A percentile compares a stretch with the other conserved stretches of the same genome.
Evolutionary conservation across 257 asterid species (phyloP).

Genomic region (Solanum chiquidenum): DNA sequence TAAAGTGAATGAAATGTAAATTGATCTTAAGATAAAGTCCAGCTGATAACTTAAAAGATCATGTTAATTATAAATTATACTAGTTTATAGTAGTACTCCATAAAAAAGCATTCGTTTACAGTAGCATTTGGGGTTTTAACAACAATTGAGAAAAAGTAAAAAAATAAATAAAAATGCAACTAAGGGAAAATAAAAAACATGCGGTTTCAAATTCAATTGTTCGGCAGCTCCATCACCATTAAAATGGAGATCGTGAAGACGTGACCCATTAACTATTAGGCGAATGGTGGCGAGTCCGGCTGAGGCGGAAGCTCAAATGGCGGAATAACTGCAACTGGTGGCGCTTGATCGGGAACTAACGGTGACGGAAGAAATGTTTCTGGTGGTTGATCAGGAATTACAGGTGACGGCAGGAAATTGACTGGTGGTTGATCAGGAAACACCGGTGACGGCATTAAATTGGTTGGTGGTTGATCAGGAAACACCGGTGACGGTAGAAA

Average conservation of each 20-base stretch:
- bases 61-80: not conserved
- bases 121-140: not conserved
- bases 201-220: not conserved
- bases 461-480: not conserved
- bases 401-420: not conserved
- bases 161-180: too few relatives aligned
- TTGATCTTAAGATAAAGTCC: not conserved
- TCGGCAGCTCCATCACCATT: not conserved
- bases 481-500: not conserved
- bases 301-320: conserved; percentile 3
- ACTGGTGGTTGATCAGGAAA: not conserved
- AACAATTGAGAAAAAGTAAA: not conserved
- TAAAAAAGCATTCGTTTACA: not conserved
- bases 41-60: not conserved
- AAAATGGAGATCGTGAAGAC: too few relatives aligned
- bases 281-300: conserved; percentile 12
- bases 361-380: not conserved
- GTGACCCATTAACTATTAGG: not conserved
- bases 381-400: not conserved
- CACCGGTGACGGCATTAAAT: not conserved
- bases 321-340: not conserved
- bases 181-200: not conserved
- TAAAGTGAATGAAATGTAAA: not conserved
- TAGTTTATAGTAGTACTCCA: not conserved
- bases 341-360: not conserved